Base-by-base conservation (phyloP, 352 stramenopile genomes). In the Phytophthora vignae region DNA sequence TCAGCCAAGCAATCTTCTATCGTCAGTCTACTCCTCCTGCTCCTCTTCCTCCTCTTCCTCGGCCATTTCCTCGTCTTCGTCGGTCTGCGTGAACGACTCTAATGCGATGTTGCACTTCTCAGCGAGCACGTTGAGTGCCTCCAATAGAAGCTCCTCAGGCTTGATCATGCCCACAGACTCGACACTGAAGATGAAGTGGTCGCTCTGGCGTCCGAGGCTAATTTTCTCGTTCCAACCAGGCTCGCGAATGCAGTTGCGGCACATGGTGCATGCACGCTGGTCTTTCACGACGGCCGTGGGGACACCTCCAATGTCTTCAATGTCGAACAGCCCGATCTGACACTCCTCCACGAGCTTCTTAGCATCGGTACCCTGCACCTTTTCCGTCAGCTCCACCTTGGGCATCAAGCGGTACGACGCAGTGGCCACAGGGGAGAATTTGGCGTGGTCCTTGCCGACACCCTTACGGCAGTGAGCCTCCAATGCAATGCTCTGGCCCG, bases 141-240 rank as follows among this genome's bases (percentile, higher is more conserved):
- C 89, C 3, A 81, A 77, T 50, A 96, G 60, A 38, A 96, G 69
- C 73, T 96, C 89, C 55, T 96, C 86, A 1, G 87, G 82, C 46
- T 94, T 94, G 67, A 95, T 90, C 89, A 96, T 96, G 56, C 89
- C 89, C 4, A 95, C 89, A 6, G 85, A 91, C 72, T 96, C 89
- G 67, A 96, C 68, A 53, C 81, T 94, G 64, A 94, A 99, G 76
- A 99, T 99, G 76, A 99, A 99, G 79, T 99, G 97, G 81, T 99
- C 91, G 40, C 88, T 93, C 66, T 98, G 88, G 48, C 97, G 90
- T 38, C 83, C 92, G 19, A 99, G 91, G 61, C 85, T 81, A 27
- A 99, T 93, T 57, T 90, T 93, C 11, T 96, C 87, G 31, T 91
- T 85, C 90, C 89, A 97, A 15, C 73, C 78, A 31, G 88, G 87